Percentiles rank a stretch among this genome's conserved stretches.
Evolutionary conservation across 1,284 basidiomycete species (phyloP).

Genomic region (Fomitiporia mediterranea): DNA sequence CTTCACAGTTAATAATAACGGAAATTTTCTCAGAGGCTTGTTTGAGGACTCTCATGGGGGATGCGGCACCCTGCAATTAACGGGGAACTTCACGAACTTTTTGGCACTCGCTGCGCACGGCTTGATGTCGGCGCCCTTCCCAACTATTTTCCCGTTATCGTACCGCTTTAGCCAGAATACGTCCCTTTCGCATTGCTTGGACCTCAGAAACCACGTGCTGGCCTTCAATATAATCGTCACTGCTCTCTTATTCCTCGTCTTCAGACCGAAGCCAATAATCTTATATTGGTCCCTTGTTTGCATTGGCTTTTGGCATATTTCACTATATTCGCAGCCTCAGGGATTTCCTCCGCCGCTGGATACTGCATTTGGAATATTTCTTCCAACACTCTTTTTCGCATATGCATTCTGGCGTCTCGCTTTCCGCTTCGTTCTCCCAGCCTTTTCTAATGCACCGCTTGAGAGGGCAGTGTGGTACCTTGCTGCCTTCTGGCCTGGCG

Average conservation of each 20-base stretch:
- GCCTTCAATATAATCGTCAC: constrained; percentile 69
- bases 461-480: constrained; percentile 75
- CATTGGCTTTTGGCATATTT: constrained; percentile 86
- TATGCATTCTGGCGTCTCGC: constrained; percentile 80
- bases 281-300: constrained; percentile 76
- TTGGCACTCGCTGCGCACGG: constrained; percentile 57
- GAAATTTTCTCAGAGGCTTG: constrained; percentile 48
- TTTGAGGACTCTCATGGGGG: constrained; percentile 66
- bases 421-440: constrained; percentile 70
- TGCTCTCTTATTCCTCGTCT: constrained; percentile 61
- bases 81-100: constrained; percentile 71
- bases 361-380: constrained; percentile 68
- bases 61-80: constrained; percentile 66
- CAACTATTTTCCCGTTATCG: constrained; percentile 65
- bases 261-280: constrained; percentile 69
- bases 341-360: constrained; percentile 65
- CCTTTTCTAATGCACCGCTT: constrained; percentile 62
- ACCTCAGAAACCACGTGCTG: constrained; percentile 64
- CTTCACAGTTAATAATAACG: constrained; percentile 14
- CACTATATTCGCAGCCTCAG: constrained; percentile 75
- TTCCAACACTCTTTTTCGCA: constrained; percentile 74
- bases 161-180: constrained; percentile 37
- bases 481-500: constrained; percentile 77
- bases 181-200: constrained; percentile 57
- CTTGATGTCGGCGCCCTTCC: constrained; percentile 68